Evolutionary conservation across 305 asterid genomes (phyloP).

Genomic region (Fraxinus platypoda): DNA sequence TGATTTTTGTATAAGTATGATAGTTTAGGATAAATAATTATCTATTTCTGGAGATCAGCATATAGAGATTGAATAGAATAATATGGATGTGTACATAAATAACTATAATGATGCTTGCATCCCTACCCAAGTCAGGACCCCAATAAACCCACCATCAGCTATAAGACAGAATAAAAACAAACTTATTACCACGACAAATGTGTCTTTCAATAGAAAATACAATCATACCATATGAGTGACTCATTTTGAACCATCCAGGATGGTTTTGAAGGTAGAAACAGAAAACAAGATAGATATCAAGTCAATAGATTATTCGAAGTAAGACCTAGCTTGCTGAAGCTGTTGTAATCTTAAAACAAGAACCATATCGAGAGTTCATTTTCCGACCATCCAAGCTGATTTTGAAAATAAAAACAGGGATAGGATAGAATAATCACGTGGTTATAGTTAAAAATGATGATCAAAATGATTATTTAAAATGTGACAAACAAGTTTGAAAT

Average conservation of each 20-base stretch:
- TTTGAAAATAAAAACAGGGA: neutral
- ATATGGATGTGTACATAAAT: neutral
- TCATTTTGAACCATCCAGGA: neutral
- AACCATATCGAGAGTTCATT: neutral
- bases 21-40: neutral
- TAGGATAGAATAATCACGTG: neutral
- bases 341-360: neutral
- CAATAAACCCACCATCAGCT: neutral
- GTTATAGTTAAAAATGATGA: neutral
- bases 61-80: neutral
- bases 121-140: neutral
- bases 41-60: neutral
- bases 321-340: neutral
- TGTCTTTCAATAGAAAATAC: neutral
- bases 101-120: neutral
- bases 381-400: neutral
- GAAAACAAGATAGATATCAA: slow-evolving; percentile 3
- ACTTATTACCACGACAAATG: neutral
- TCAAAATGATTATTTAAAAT: neutral
- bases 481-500: neutral
- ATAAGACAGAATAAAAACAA: neutral
- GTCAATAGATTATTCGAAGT: neutral
- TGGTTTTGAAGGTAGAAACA: neutral
- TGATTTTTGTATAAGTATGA: neutral
- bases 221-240: neutral